Percentiles rank a stretch among this genome's conserved stretches.
Conservation (phyloP, 2,329 filamentous ascomycete genomes). For the Magnaporthiopsis poae region DNA sequence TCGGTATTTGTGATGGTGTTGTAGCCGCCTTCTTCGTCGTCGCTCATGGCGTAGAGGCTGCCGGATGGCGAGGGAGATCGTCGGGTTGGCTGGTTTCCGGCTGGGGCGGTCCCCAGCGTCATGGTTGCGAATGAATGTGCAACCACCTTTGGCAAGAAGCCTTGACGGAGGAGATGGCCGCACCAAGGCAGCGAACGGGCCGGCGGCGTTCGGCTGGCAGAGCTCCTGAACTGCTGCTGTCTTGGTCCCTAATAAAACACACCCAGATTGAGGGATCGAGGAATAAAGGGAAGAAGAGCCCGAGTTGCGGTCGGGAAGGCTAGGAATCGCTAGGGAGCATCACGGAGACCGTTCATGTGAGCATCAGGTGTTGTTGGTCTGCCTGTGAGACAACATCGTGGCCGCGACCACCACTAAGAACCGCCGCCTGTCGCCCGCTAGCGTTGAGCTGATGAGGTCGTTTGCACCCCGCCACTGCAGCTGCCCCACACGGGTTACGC, state of each 20-base stretch:
- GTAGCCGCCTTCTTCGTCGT: slow-evolving; percentile 92
- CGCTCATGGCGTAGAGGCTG: slow-evolving; percentile 90
- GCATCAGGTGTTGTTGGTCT: background rate
- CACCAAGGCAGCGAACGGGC: background rate
- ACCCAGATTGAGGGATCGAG: background rate
- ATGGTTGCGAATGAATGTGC: slow-evolving; percentile 14
- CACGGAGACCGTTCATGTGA: background rate
- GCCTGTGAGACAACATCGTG: background rate
- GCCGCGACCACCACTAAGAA: background rate
- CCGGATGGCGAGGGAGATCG: slow-evolving; percentile 61
- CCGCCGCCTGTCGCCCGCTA: background rate
- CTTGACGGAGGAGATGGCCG: background rate
- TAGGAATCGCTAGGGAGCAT: background rate
- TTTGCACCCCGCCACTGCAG: background rate
- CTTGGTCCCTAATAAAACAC: background rate
- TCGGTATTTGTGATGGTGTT: slow-evolving; percentile 78
- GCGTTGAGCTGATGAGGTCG: background rate
- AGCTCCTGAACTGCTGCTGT: background rate
- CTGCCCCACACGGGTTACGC: background rate
- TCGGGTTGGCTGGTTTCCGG: slow-evolving; percentile 14
- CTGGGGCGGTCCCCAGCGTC: slow-evolving; percentile 23
- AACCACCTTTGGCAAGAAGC: background rate
- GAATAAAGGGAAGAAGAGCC: background rate
- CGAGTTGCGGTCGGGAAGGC: background rate
- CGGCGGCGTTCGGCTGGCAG: background rate